phyloP scores from a whole-genome alignment of 1,284 basidiomycete species.

The Dichomitus squalens region DNA sequence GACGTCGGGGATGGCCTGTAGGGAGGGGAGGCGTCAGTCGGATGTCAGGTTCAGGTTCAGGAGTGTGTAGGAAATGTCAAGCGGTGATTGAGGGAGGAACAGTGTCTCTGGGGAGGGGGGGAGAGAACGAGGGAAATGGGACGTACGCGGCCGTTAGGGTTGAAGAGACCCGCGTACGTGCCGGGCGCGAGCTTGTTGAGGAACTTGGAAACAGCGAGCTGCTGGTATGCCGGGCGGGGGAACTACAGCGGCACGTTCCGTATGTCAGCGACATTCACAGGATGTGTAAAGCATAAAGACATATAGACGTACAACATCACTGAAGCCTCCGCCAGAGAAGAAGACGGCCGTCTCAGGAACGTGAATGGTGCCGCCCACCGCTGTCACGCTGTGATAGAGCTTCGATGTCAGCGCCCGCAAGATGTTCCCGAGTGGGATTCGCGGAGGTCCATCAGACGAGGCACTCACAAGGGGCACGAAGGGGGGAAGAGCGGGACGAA shows the following conservation, averaged over 20 bases:
- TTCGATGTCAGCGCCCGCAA: not conserved
- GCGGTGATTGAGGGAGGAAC: not conserved
- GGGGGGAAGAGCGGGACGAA: constrained; percentile 70
- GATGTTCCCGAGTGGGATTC: not conserved
- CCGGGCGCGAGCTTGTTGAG: constrained; percentile 46
- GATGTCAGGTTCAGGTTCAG: not conserved
- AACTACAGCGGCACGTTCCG: constrained; percentile 41
- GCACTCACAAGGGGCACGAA: constrained; percentile 48
- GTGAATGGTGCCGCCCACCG: constrained; percentile 60
- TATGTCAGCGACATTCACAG: not conserved
- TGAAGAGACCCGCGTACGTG: constrained; percentile 61
- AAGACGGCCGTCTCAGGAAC: constrained; percentile 59
- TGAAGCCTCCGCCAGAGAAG: constrained; percentile 74
- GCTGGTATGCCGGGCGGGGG: constrained; percentile 56
- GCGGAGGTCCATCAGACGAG: constrained; percentile 11
- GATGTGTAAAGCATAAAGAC: not conserved
- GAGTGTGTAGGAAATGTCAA: not conserved
- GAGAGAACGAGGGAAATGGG: not conserved
- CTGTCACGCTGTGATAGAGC: constrained; percentile 43
- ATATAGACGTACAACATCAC: constrained; percentile 47
- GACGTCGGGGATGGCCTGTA: constrained; percentile 42
- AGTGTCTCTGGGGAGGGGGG: not conserved
- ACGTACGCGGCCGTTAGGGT: constrained; percentile 42
- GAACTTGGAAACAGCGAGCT: constrained; percentile 43
- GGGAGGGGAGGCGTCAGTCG: not conserved